Evolutionary conservation across 768 basidiomycete species (phyloP).

Genomic region (Mycena filopes): DNA sequence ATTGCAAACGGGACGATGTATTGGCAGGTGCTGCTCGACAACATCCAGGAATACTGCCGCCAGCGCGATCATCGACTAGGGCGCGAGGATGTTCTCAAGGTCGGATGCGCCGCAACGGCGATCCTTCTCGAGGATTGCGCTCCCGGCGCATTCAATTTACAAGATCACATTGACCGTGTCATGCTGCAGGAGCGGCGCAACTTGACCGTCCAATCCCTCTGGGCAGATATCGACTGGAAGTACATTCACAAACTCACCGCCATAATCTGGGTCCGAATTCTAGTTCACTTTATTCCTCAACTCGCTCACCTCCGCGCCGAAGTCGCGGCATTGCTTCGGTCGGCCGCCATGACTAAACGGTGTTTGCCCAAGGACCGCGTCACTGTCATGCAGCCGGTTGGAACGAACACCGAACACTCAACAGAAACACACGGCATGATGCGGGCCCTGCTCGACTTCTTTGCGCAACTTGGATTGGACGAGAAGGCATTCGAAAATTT

Average conservation of each 20-base stretch:
- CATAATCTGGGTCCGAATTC: constrained; percentile 37
- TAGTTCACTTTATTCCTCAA: constrained; percentile 35
- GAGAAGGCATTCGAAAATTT: constrained; percentile 29
- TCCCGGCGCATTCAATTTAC: constrained; percentile 22
- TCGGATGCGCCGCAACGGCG: constrained; percentile 37
- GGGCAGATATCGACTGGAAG: constrained; percentile 31
- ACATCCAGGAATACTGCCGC: constrained; percentile 14
- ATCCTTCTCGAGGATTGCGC: constrained; percentile 29
- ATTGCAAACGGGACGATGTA: constrained; percentile 6
- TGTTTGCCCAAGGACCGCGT: constrained; percentile 33
- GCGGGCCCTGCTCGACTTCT: constrained; percentile 22
- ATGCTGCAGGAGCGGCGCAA: constrained; percentile 27
- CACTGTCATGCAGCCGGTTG: constrained; percentile 35
- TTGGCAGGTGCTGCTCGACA: constrained; percentile 9
- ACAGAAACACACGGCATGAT: constrained; percentile 37
- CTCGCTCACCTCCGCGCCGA: constrained; percentile 30
- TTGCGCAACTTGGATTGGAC: constrained; percentile 33
- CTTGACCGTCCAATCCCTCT: constrained; percentile 31
- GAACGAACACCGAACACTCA: constrained; percentile 35
- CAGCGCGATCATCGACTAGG: constrained; percentile 34
- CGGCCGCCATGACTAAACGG: constrained; percentile 29
- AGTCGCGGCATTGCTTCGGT: constrained; percentile 30
- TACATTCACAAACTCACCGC: constrained; percentile 29
- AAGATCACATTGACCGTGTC: constrained; percentile 20
- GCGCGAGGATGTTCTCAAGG: constrained; percentile 32